Evolutionary conservation across 2,329 filamentous ascomycete genomes (phyloP).

Genomic region (Nothopassalora personata): DNA sequence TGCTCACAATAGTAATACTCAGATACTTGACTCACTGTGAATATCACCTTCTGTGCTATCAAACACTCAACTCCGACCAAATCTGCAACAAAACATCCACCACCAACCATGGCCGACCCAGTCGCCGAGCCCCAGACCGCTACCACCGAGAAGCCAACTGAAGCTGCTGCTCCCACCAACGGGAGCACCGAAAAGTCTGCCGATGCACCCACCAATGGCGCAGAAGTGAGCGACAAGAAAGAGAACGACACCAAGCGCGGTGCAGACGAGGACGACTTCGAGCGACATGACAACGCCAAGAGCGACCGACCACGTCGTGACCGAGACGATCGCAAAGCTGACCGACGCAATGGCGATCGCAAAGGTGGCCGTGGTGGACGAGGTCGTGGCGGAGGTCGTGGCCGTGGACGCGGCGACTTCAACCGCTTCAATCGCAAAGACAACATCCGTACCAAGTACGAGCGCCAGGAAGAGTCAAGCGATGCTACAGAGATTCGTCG

Average conservation of each 20-base stretch:
- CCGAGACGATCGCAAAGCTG: constrained; percentile 10
- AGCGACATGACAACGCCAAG: constrained; percentile 5
- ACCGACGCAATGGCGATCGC: constrained; percentile 6
- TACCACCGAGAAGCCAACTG: constrained; percentile 10
- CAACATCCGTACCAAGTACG: constrained; percentile 27
- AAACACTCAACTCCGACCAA: neutral
- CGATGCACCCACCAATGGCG: constrained; percentile 12
- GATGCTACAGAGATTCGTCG: constrained; percentile 77
- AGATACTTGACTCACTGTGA: neutral
- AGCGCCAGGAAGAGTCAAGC: constrained; percentile 60
- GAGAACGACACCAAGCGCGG: constrained; percentile 16
- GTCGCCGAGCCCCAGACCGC: constrained; percentile 19
- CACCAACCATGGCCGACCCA: constrained; percentile 20
- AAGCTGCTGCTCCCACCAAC: constrained; percentile 15
- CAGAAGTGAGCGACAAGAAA: constrained; percentile 14
- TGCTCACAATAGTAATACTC: neutral
- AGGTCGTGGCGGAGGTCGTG: constrained; percentile 12
- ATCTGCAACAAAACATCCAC: neutral
- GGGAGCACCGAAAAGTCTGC: constrained; percentile 11
- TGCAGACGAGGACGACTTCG: constrained; percentile 1
- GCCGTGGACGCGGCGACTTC: constrained; percentile 3
- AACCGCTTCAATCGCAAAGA: constrained; percentile 8
- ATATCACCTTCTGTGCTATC: neutral
- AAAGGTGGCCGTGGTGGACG: constrained; percentile 14
- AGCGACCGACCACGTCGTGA: constrained; percentile 13